Base-by-base conservation (phyloP, 2,329 filamentous ascomycete species). In the Elsinoe fawcettii region DNA sequence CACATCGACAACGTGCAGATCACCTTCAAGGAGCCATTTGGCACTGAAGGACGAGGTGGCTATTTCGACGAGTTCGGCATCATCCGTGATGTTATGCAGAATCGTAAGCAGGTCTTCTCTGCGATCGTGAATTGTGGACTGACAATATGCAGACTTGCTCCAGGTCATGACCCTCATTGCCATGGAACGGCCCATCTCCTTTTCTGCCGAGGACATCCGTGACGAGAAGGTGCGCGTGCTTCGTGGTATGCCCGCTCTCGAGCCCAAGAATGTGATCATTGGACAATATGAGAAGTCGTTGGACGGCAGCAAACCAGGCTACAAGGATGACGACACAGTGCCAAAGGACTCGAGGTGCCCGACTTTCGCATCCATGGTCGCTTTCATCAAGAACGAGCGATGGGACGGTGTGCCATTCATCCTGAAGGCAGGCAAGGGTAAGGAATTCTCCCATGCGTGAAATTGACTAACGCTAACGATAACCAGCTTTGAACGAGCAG, bases 1-100 rank as follows among this genome's bases (percentile, higher is more conserved):
- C 92, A 97, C 80, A 99, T 99, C 77, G 93, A 97, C 77, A 99
- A 96, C 68, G 87, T 99, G 51, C 93, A 82, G 78, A 97, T 99
- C 71, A 90, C 93, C 49, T 99, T 99, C 82, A 99, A 99, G 80
- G 93, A 99, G 78, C 93, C 93, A 6, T 99, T 99, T 69, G 95
- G 93, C 66, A 99, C 93, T 20, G 93, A 99, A 73, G 95, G 93
- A 56, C 88, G 93, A 70, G 93, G 95, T 63, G 93, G 93, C 58
- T 99, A 99, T 79, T 99, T 99, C 71, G 95, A 99, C 70, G 93
- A 99, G 77, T 99, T 99, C 67, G 95, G 93, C 69, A 99, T 99
- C 73, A 90, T 99, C 68, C 90, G 95, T 71, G 95, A 99, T 78
- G 93, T 99, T 65, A 97, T 99, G 93, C 93, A 99, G 77, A 99